These are phyloP conservation scores for Carex cristatella DNA, from an alignment of 176 grass and related monocot species.

Conservation along the genomic window DNA sequence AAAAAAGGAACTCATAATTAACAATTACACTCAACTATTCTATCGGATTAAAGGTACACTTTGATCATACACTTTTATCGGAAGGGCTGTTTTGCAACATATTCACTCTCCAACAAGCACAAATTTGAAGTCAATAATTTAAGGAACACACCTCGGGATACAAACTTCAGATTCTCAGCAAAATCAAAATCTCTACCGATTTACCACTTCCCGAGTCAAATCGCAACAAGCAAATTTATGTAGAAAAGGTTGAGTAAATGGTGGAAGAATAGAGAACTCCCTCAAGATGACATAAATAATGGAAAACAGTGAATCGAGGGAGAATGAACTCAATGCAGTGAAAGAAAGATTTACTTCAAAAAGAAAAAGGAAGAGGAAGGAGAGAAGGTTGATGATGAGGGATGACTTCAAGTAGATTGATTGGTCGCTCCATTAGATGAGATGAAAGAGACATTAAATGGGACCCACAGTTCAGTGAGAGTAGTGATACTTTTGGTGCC, in stretches of 20 bases:
- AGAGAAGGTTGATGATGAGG: background rate
- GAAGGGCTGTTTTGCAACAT: background rate
- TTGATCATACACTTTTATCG: background rate
- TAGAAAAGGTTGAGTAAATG: background rate
- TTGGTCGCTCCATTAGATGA: background rate
- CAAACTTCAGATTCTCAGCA: background rate
- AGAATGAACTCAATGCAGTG: background rate
- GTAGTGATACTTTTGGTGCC: background rate
- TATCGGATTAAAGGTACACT: background rate
- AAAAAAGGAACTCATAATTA: background rate
- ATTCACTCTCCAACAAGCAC: constrained; percentile 1
- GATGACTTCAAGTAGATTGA: constrained; percentile 6
- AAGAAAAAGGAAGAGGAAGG: background rate
- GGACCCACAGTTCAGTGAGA: constrained; percentile 6
- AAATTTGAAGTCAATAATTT: background rate
- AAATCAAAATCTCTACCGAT: background rate
- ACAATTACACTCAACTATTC: background rate
- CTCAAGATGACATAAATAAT: constrained; percentile 18
- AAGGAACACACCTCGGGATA: background rate
- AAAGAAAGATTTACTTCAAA: background rate
- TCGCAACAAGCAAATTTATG: background rate
- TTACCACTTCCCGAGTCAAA: background rate
- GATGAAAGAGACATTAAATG: background rate
- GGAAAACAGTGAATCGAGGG: background rate
- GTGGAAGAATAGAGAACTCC: background rate